Percentiles rank a stretch among this genome's conserved stretches.
phyloP scores from a whole-genome alignment of 179 eudicot genomes.

The Beta lomatogona region DNA sequence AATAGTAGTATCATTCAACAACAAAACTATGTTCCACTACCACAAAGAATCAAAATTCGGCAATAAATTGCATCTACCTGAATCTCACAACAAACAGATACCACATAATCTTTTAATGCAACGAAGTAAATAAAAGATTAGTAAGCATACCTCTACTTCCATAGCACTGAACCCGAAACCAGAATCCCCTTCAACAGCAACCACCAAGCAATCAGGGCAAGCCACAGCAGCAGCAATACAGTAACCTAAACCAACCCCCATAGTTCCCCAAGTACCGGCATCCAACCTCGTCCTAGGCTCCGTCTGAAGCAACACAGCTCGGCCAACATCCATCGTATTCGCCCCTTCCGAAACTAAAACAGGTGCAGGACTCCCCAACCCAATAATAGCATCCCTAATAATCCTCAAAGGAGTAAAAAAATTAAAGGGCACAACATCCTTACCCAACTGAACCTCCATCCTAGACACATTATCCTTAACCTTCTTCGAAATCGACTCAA shows the following conservation, averaged over 20 bases:
- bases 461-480: conserved; percentile 71
- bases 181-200: conserved; percentile 98
- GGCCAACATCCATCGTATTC: conserved; percentile 93
- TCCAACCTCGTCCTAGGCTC: conserved; percentile 98
- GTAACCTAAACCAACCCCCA: conserved; percentile 98
- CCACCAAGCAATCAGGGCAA: conserved; percentile 86
- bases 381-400: conserved; percentile 74
- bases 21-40: background rate
- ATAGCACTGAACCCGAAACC: conserved; percentile 98
- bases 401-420: conserved; percentile 90
- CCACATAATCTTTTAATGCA: background rate
- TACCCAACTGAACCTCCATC: conserved; percentile 79
- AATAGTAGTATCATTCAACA: background rate
- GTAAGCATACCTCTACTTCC: conserved; percentile 82
- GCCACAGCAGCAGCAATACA: conserved; percentile 99
- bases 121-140: background rate
- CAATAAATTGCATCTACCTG: background rate
- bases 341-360: conserved; percentile 93
- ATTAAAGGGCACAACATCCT: conserved; percentile 91
- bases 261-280: conserved; percentile 99
- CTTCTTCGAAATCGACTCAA: conserved; percentile 66
- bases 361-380: conserved; percentile 79
- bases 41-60: background rate
- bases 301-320: conserved; percentile 76
- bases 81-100: background rate